A percentile compares a stretch with the other conserved stretches of the same genome.
phyloP scores from a whole-genome alignment of 2,329 filamentous ascomycete genomes.

The Coniochaeta ligniaria region DNA sequence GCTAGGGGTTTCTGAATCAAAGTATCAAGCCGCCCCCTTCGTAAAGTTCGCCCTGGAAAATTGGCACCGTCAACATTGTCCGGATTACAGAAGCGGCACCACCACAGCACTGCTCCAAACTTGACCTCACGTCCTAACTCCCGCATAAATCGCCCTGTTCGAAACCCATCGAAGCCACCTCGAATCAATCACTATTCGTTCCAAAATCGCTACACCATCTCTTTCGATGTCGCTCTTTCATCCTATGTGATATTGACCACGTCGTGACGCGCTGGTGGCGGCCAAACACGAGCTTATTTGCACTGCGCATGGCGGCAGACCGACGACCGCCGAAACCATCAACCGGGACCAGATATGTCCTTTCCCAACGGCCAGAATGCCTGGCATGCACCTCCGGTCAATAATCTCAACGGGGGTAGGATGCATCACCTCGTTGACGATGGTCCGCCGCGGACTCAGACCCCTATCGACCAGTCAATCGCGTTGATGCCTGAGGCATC shows the following conservation, averaged over 20 bases:
- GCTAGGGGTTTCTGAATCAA: background rate
- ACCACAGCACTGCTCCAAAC: conserved; percentile 26
- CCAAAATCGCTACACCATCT: conserved; percentile 39
- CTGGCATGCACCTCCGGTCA: conserved; percentile 55
- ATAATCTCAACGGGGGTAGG: conserved; percentile 37
- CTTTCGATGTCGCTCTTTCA: conserved; percentile 42
- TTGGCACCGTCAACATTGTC: conserved; percentile 10
- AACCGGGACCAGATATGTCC: conserved; percentile 52
- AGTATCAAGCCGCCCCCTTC: conserved; percentile 2
- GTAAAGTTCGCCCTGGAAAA: background rate
- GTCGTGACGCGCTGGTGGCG: conserved; percentile 35
- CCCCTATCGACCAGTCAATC: conserved; percentile 41
- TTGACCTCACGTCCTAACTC: conserved; percentile 51
- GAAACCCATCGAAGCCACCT: conserved; percentile 43
- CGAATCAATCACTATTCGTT: conserved; percentile 31
- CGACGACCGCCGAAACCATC: conserved; percentile 39
- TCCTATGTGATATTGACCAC: conserved; percentile 41
- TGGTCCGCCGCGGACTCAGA: conserved; percentile 41
- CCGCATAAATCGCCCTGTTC: conserved; percentile 40
- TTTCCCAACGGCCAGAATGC: conserved; percentile 57
- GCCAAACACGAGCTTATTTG: conserved; percentile 43
- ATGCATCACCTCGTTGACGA: conserved; percentile 56
- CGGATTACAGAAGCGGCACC: conserved; percentile 17
- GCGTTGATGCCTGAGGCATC: conserved; percentile 55
- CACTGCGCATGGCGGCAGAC: conserved; percentile 49